Conservation (phyloP, 305 asterid species). For the Solanum hybrid region DNA sequence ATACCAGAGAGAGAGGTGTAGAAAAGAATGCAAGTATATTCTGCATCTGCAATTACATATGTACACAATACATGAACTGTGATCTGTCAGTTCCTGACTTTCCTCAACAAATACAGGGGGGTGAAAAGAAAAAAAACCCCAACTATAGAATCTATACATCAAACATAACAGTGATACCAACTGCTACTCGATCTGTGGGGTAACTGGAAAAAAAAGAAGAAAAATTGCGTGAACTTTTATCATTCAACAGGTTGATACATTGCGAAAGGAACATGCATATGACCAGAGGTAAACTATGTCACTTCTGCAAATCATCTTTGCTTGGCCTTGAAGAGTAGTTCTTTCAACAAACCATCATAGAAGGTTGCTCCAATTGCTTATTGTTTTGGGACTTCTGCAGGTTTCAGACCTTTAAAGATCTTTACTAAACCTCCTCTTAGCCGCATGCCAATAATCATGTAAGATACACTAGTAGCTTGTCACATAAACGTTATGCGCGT, state of each 20-base stretch:
- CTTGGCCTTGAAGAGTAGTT: background rate
- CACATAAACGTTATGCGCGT: background rate
- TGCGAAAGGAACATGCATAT: background rate
- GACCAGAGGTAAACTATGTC: background rate
- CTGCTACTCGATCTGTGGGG: background rate
- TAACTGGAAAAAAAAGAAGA: background rate
- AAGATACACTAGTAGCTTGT: background rate
- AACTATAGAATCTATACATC: slow-evolving; percentile 2
- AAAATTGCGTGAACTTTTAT: background rate
- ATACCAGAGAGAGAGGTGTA: background rate
- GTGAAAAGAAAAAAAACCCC: background rate
- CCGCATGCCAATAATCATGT: background rate
- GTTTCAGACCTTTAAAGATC: background rate
- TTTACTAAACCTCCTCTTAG: background rate
- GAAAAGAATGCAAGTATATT: background rate
- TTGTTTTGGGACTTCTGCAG: background rate
- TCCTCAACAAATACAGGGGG: background rate
- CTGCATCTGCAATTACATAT: background rate
- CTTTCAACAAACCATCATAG: background rate
- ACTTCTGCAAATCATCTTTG: background rate
- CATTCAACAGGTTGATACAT: background rate
- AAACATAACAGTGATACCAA: background rate
- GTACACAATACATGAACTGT: background rate
- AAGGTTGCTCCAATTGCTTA: background rate
- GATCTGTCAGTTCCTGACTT: background rate